Percentiles rank a stretch among this genome's conserved stretches.
phyloP scores from a whole-genome alignment of 768 basidiomycete species.

The Leccinum subtestaceum region DNA sequence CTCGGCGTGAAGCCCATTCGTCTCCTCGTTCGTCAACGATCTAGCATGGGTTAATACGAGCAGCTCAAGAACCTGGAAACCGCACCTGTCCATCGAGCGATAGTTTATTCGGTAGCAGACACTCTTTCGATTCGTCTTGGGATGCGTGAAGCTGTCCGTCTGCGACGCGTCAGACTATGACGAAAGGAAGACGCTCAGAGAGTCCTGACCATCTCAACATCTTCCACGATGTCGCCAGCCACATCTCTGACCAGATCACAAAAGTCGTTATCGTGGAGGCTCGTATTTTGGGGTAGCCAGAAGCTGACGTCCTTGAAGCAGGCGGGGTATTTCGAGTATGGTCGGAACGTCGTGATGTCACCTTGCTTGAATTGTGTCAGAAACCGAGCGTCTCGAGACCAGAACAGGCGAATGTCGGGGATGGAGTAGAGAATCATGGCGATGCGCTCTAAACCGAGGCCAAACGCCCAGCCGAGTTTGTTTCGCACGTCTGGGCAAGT shows the following conservation, averaged over 20 bases:
- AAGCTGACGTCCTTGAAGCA: slow-evolving; percentile 96
- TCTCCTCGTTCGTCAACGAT: slow-evolving; percentile 86
- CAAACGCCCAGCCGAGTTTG: slow-evolving; percentile 97
- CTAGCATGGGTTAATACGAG: slow-evolving; percentile 36
- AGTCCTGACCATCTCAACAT: slow-evolving; percentile 71
- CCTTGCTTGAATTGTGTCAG: slow-evolving; percentile 78
- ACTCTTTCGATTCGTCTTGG: slow-evolving; percentile 77
- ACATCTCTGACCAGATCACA: slow-evolving; percentile 92
- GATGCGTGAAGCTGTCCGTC: slow-evolving; percentile 91
- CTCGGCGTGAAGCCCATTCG: slow-evolving; percentile 71
- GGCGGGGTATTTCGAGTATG: slow-evolving; percentile 90
- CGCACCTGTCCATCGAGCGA: slow-evolving; percentile 91
- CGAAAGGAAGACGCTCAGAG: not conserved
- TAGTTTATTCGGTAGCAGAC: slow-evolving; percentile 92
- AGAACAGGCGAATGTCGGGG: slow-evolving; percentile 97
- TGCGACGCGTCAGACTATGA: slow-evolving; percentile 33
- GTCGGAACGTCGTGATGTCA: slow-evolving; percentile 76
- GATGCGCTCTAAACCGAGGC: slow-evolving; percentile 93
- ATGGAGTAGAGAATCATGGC: slow-evolving; percentile 97
- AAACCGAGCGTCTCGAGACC: slow-evolving; percentile 89
- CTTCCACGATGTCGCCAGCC: slow-evolving; percentile 89
- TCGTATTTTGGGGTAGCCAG: slow-evolving; percentile 64
- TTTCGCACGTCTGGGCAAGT: slow-evolving; percentile 57
- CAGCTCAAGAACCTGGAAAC: not conserved
- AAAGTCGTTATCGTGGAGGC: slow-evolving; percentile 92